These are phyloP conservation scores for Ascoidea tarda DNA, from an alignment of 805 yeast genomes.

Conservation along the genomic window DNA sequence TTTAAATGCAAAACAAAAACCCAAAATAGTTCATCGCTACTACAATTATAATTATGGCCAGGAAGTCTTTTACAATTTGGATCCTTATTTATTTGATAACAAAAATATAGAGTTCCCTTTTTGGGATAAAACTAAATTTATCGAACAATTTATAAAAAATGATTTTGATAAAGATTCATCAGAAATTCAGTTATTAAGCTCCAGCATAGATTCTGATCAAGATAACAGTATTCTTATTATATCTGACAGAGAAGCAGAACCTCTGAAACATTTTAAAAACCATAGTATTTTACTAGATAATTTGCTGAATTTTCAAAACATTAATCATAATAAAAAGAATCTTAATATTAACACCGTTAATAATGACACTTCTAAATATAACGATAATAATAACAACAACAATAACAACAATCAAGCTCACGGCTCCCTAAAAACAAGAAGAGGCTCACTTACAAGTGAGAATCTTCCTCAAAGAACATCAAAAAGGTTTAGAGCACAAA, in stretches of 20 bases:
- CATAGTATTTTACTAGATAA: too few relatives aligned
- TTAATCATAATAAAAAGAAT: too few relatives aligned
- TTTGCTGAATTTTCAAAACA: too few relatives aligned
- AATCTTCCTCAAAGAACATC: conserved; percentile 20
- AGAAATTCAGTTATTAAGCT: neutral
- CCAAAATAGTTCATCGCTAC: too few relatives aligned
- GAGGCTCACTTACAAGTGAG: neutral
- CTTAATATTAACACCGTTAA: neutral
- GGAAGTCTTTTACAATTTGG: neutral
- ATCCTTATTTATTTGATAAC: neutral
- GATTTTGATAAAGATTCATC: neutral
- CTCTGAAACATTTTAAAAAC: too few relatives aligned
- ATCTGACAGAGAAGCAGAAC: neutral
- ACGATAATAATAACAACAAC: neutral
- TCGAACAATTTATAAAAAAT: too few relatives aligned
- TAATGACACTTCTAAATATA: conserved; percentile 1
- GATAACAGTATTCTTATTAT: neutral
- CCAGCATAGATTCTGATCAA: neutral
- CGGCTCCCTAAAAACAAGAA: neutral
- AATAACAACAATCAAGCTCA: conserved; percentile 3
- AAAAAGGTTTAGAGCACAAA: conserved; percentile 21
- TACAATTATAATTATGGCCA: neutral
- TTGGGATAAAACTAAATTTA: neutral
- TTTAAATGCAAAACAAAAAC: too few relatives aligned
- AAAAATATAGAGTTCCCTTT: neutral